phyloP scores from a whole-genome alignment of 345 rosid genomes.

The Gossypium sturtianum region DNA sequence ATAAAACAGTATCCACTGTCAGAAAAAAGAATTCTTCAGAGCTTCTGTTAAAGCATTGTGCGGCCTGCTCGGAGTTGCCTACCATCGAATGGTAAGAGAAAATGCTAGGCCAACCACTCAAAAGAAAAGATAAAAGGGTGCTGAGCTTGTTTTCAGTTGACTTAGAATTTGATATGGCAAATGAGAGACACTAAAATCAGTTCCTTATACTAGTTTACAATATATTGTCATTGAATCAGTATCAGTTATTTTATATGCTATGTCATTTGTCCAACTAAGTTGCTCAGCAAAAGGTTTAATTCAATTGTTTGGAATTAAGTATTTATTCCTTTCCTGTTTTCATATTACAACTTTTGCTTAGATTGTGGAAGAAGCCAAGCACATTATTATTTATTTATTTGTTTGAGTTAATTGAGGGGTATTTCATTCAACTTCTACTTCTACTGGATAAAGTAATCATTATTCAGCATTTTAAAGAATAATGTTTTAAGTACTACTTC shows the following conservation, averaged over 20 bases:
- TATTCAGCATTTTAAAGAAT: neutral
- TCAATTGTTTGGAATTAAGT: no score
- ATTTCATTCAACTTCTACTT: neutral
- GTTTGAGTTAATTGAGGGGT: neutral
- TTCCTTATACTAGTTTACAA: neutral
- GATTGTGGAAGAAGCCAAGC: slow-evolving; percentile 2
- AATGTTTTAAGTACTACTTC: neutral
- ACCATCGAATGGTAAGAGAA: neutral
- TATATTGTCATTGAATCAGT: neutral
- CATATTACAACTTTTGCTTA: neutral
- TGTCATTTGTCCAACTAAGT: neutral
- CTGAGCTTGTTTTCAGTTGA: neutral
- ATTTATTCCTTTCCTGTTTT: no score
- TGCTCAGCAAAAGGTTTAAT: no score
- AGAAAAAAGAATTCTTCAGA: neutral
- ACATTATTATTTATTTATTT: neutral
- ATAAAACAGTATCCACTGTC: neutral
- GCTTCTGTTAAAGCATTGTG: neutral
- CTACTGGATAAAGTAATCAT: neutral
- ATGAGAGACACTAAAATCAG: neutral
- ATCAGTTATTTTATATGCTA: no score
- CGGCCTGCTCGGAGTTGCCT: neutral
- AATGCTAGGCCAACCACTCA: neutral
- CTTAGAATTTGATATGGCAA: neutral
- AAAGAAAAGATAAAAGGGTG: neutral